Evolutionary conservation across 2,329 filamentous ascomycete genomes (phyloP).

Genomic region (Cladosporium phlei): DNA sequence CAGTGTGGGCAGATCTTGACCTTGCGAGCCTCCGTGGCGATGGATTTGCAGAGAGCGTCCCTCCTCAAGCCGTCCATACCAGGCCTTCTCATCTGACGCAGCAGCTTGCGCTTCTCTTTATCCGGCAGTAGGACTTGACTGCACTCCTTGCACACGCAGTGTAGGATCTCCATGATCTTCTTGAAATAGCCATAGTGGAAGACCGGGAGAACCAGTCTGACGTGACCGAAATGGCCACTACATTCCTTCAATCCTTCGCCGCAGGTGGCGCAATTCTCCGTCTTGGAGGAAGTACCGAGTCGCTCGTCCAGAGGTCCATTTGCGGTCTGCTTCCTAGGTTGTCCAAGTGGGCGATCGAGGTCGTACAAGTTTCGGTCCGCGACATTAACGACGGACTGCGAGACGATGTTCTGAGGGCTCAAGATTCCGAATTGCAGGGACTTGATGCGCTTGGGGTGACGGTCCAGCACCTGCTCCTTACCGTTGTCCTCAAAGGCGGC

Average conservation of each 20-base stretch:
- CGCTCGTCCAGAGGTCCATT: conserved; percentile 85
- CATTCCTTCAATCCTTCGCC: conserved; percentile 75
- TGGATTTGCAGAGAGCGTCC: conserved; percentile 77
- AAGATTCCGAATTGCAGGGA: conserved; percentile 92
- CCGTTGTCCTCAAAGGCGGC: conserved; percentile 19
- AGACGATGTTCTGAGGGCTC: conserved; percentile 82
- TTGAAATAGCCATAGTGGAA: conserved; percentile 97
- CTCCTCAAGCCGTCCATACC: conserved; percentile 82
- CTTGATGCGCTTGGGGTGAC: conserved; percentile 84
- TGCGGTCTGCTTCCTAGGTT: conserved; percentile 65
- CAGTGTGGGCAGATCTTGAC: conserved; percentile 77
- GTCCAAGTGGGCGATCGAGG: conserved; percentile 51
- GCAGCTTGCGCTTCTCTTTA: conserved; percentile 66
- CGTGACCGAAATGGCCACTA: conserved; percentile 92
- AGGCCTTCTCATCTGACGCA: conserved; percentile 75
- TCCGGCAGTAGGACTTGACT: conserved; percentile 78
- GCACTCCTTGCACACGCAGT: conserved; percentile 94
- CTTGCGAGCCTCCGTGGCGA: conserved; percentile 87
- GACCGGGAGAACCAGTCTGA: conserved; percentile 81
- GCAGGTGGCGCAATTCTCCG: conserved; percentile 74
- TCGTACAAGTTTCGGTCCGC: conserved; percentile 94
- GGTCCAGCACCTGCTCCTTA: conserved; percentile 88
- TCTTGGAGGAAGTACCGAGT: conserved; percentile 85
- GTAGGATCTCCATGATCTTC: conserved; percentile 84
- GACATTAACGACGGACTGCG: conserved; percentile 89